Percentiles rank a stretch among this genome's conserved stretches.
These are phyloP conservation scores for Vitis hybrid DNA, from an alignment of 177 flowering plant genomes.

Conservation along the genomic window DNA sequence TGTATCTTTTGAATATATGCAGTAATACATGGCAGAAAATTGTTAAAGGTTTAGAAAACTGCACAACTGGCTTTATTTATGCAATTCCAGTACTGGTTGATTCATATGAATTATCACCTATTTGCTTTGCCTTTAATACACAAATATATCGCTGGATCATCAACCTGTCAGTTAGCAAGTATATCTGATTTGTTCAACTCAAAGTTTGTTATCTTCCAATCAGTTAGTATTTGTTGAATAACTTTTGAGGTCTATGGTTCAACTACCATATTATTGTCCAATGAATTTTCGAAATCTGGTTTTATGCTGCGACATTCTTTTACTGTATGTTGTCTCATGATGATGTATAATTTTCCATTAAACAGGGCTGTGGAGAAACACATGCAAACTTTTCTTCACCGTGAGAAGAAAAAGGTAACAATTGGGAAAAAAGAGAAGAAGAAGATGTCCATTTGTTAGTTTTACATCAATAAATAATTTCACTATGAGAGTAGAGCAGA, in stretches of 20 bases:
- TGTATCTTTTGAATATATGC: neutral
- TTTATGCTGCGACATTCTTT: neutral
- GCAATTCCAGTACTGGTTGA: no score
- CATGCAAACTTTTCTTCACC: conserved; percentile 73
- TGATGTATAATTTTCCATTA: conserved; percentile 1
- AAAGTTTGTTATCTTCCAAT: no score
- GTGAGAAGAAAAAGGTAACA: conserved; percentile 84
- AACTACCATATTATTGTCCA: neutral
- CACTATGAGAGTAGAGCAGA: no score
- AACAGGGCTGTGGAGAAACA: conserved; percentile 80
- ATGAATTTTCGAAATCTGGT: neutral
- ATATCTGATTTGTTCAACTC: no score
- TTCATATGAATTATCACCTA: no score
- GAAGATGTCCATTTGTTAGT: no score
- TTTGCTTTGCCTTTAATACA: no score
- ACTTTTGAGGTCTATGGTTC: neutral
- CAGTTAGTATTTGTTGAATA: no score
- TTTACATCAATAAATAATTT: neutral
- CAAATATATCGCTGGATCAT: no score
- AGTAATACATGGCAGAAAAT: neutral
- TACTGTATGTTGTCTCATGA: neutral
- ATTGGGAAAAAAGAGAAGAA: no score
- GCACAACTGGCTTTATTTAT: neutral
- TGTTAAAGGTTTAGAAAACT: neutral
- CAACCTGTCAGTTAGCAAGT: no score